Base-by-base conservation (phyloP, 1,139 yeast species). In the Pichia sp. region DNA sequence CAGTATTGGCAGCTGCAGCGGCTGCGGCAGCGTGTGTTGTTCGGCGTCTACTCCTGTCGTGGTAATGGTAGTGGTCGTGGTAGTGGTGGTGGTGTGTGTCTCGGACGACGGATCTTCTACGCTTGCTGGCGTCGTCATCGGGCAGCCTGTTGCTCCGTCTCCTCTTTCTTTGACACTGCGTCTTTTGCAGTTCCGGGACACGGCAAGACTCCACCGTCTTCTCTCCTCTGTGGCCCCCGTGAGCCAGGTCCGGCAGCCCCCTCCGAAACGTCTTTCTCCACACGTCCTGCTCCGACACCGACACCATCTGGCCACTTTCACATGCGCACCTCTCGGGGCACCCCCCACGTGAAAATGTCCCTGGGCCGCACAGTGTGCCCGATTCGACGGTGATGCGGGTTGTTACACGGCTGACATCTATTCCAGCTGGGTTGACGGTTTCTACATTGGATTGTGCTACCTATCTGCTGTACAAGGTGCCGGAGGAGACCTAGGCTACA, bases 321-420 rank as follows among this genome's bases (percentile, higher is more conserved):
- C 45, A 49, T 41, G 48, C 38, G 40, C 48, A 31, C 36, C 40
- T 47, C 29, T 13, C 19, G 30, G 45, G 26, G 10, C 40, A 15
- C 15, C 10, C 40, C 40, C 40, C 45, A 49, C 51, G 38, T 49
- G 45, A 19, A 36, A 36, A 11, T 15, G 13, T 11, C 40, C 40
- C 3, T 19, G 23, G 23, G 23, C 23, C 23, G 3, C 23, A 19
- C 23, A 19, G 23, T 19, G 23, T 19, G 23, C 23, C 23, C 23
- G 23, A 19, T 19, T 19, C 23, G 23, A 19, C 23, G 23, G 23
- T 19, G 23, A 19, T 19, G 23, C 23, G 23, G 23, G 23, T 19
- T 19, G 23, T 3, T 19, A 19, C 23, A 19, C 23, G 23, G 23
- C 2, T 19, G 23, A 19, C 23, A 19, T 2, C 23, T 19, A 19